A percentile compares a stretch with the other conserved stretches of the same genome.
These are phyloP conservation scores for Pseudotulostoma volvatum DNA, from an alignment of 495 filamentous ascomycete species.

Conservation along the genomic window DNA sequence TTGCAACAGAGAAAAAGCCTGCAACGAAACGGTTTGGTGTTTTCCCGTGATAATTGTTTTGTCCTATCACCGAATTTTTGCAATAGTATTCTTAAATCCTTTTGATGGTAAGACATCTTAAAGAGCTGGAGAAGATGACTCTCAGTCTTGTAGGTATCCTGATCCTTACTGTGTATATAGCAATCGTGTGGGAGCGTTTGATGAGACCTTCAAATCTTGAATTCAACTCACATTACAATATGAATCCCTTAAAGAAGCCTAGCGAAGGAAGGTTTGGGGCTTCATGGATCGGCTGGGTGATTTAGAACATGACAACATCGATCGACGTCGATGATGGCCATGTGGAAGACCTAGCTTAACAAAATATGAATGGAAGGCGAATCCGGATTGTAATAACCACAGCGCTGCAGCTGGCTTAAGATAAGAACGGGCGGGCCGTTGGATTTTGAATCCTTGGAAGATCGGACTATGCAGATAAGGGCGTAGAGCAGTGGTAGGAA, in stretches of 20 bases:
- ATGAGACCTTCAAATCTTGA: slow-evolving; percentile 32
- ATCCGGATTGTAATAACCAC: slow-evolving; percentile 16
- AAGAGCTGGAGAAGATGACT: too few relatives aligned
- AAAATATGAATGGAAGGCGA: slow-evolving; percentile 22
- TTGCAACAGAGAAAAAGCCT: too few relatives aligned
- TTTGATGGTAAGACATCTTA: too few relatives aligned
- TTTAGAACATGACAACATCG: slow-evolving; percentile 6
- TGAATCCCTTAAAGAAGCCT: slow-evolving; percentile 2
- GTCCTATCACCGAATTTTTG: too few relatives aligned
- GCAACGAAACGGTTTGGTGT: too few relatives aligned
- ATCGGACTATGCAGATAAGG: too few relatives aligned
- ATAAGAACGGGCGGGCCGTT: slow-evolving; percentile 6
- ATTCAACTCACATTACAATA: slow-evolving; percentile 33
- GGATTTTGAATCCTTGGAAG: slow-evolving; percentile 8
- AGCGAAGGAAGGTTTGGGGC: slow-evolving; percentile 23
- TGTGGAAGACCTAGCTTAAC: slow-evolving; percentile 8
- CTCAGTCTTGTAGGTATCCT: too few relatives aligned
- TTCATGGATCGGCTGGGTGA: slow-evolving; percentile 14
- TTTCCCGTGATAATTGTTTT: too few relatives aligned
- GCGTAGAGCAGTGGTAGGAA: too few relatives aligned
- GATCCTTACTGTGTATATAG: slow-evolving; percentile 19
- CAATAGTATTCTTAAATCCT: too few relatives aligned
- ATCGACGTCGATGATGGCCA: slow-evolving; percentile 11
- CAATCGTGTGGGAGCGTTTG: slow-evolving; percentile 32
- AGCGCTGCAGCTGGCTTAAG: slow-evolving; percentile 9